These are phyloP conservation scores for Perkinsus olseni DNA, from an alignment of 169 alveolate genomes.

Conservation along the genomic window DNA sequence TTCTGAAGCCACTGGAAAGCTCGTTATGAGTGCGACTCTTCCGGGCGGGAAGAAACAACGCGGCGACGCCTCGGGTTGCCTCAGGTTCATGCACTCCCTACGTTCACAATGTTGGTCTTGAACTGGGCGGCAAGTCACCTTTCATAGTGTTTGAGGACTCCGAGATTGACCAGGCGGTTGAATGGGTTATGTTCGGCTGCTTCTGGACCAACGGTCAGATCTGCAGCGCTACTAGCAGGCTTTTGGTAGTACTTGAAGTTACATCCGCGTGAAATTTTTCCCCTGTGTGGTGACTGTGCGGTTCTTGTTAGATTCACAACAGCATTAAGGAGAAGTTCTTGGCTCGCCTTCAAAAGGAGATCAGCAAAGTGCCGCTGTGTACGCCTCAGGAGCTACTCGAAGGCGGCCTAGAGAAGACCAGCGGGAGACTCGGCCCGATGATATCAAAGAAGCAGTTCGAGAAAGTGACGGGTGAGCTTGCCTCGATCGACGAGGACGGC, in stretches of 20 bases:
- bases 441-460: constrained; percentile 37
- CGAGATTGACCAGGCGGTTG: constrained; percentile 54
- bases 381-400: constrained; percentile 17
- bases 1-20: constrained; percentile 49
- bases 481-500: constrained; percentile 51
- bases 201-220: constrained; percentile 61
- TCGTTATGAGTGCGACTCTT: constrained; percentile 31
- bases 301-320: constrained; percentile 27
- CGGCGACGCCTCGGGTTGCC: not conserved
- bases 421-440: constrained; percentile 53
- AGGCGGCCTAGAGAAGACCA: constrained; percentile 43
- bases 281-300: no score
- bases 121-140: constrained; percentile 72
- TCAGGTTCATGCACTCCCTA: constrained; percentile 10
- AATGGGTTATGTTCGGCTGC: constrained; percentile 45
- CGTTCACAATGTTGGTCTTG: constrained; percentile 53
- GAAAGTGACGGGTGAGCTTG: constrained; percentile 37
- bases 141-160: constrained; percentile 57
- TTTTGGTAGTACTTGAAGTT: constrained; percentile 45
- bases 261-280: no score
- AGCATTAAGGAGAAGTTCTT: not conserved
- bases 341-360: not conserved
- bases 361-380: constrained; percentile 44
- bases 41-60: not conserved
- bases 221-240: constrained; percentile 56